A percentile compares a stretch with the other conserved stretches of the same genome.
phyloP scores from a whole-genome alignment of 352 stramenopile species.

The Pythium rhizo-oryzae region DNA sequence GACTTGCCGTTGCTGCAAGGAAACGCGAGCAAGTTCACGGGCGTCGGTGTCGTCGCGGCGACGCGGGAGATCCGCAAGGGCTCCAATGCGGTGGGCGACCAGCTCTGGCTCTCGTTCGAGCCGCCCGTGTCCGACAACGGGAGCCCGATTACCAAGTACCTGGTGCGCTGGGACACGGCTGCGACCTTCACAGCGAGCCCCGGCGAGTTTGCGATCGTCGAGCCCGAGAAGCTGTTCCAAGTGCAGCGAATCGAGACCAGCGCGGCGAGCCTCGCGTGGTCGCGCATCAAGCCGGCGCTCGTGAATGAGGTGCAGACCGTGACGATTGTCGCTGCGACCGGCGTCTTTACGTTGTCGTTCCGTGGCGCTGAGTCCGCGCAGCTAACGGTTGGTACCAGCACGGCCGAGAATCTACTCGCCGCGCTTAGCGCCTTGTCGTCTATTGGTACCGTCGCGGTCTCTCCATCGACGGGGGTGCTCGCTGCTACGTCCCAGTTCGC shows the following conservation, averaged over 20 bases:
- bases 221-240: slow-evolving; percentile 53
- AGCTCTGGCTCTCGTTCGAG: slow-evolving; percentile 80
- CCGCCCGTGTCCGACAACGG: slow-evolving; percentile 64
- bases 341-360: slow-evolving; percentile 60
- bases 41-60: slow-evolving; percentile 46
- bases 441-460: slow-evolving; percentile 49
- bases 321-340: slow-evolving; percentile 31
- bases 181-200: slow-evolving; percentile 54
- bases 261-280: slow-evolving; percentile 64
- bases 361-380: slow-evolving; percentile 35
- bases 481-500: slow-evolving; percentile 31
- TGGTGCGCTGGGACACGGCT: slow-evolving; percentile 68
- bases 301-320: slow-evolving; percentile 52
- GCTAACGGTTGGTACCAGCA: slow-evolving; percentile 45
- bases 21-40: slow-evolving; percentile 39
- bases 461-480: slow-evolving; percentile 29
- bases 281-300: slow-evolving; percentile 32
- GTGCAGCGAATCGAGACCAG: slow-evolving; percentile 57
- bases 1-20: slow-evolving; percentile 53
- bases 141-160: slow-evolving; percentile 65
- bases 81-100: slow-evolving; percentile 68
- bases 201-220: slow-evolving; percentile 46
- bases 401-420: slow-evolving; percentile 31
- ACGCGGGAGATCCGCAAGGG: slow-evolving; percentile 61
- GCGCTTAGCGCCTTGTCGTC: slow-evolving; percentile 45